Base-by-base conservation (phyloP, 768 basidiomycete genomes). In the Gyrodon lividus region DNA sequence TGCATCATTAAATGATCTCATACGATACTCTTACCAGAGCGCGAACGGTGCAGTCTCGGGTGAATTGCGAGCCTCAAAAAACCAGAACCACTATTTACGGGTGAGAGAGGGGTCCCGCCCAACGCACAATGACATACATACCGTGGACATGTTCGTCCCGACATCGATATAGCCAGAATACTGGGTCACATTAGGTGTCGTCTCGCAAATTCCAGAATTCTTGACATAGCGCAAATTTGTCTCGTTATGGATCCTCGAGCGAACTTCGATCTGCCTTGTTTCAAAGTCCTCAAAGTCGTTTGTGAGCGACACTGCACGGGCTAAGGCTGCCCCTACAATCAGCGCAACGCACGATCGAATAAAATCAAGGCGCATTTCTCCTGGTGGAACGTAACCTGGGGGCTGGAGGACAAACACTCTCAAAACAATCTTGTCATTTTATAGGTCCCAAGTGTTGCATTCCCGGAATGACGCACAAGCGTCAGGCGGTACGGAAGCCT, bases 11-110 rank as follows among this genome's bases (percentile, higher is more conserved):
- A 12, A 10, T 19, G 5, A 16, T n/a, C n/a, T 35, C 8, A 23
- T 30, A 20, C 7, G 14, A 47, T 12, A 42, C 22, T 24, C 65
- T 35, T 51, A 81, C 84, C 85, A 87, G 19, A 86, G 70, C 2
- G 83, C 83, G 58, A 87, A 81, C 0, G 84, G 84, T 0, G 84
- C 83, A 2, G 75, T 82, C 43, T 83, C 79, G 0, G 84, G 81
- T 2, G 73, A 69, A 24, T 78, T 67, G 13, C 86, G 75, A 2
- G 85, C 76, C 54, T 82, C 86, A 46, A 87, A 87, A 65, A 86
- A 87, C 82, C 84, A 87, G 60, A 86, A 87, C 82, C 82, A 86
- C 84, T 84, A 46, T 13, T 37, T 23, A 6, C 7, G 17, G 9
- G 45, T 34, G 26, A 10, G 17, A 40, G 6, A 19, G 17, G 19